phyloP scores from a whole-genome alignment of 441 rosid genomes.

The Corymbia calophylla region DNA sequence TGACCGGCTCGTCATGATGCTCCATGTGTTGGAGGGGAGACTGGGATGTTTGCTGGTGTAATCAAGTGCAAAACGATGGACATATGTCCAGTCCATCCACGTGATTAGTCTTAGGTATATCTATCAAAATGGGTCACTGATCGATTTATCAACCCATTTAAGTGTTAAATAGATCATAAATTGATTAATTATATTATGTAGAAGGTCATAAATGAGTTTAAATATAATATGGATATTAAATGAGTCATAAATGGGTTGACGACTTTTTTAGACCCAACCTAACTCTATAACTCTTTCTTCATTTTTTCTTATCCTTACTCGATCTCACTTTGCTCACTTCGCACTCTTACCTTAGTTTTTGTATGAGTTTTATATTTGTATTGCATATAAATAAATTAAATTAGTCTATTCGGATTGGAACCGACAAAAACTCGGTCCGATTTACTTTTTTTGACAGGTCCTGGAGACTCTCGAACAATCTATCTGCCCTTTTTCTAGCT shows the following conservation, averaged over 20 bases:
- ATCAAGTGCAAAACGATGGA: background rate
- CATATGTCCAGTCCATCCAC: background rate
- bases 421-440: too few relatives aligned
- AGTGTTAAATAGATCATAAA: background rate
- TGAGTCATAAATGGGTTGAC: rapidly evolving
- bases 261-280: background rate
- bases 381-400: too few relatives aligned
- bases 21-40: background rate
- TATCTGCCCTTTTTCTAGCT: background rate
- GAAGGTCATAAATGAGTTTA: rapidly evolving
- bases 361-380: background rate
- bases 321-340: background rate
- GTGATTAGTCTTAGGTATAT: too few relatives aligned
- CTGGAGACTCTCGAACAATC: background rate
- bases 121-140: background rate
- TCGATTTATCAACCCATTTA: background rate
- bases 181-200: too few relatives aligned
- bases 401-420: rapidly evolving
- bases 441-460: background rate
- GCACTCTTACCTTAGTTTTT: too few relatives aligned
- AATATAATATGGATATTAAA: background rate
- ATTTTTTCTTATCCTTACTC: background rate
- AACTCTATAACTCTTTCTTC: background rate
- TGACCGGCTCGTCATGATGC: background rate
- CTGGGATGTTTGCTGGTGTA: background rate